Evolutionary conservation across 306 rosid genomes (phyloP), one percentile per base, ranked within the genome.

Genomic region (Castanea sativa): DNA sequence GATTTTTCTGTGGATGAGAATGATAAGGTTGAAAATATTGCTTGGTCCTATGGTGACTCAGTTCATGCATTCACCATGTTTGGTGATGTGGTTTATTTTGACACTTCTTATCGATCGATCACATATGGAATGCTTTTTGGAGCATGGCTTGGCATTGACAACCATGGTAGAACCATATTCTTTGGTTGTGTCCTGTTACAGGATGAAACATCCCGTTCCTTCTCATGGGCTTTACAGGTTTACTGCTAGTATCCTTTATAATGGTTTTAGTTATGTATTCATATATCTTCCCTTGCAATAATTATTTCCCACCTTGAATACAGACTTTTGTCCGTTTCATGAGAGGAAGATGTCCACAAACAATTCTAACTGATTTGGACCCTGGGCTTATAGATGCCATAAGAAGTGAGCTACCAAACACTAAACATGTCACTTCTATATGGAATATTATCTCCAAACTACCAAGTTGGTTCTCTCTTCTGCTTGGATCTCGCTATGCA

Each of bases 191-290:
- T 87, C 82, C 80, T 95, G 55, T 85, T 95, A 89, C 99, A 93
- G 89, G 99, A 95, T 75, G 99, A 95, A 83, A 90, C 94, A 23
- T 52, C 87, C 1, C 88, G 84, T 59, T 91, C 98, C 67, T 90
- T 90, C 87, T 84, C 96, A 1, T 95, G 99, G 99, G 99, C 99
- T 52, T 86, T 93, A 73, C 99, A 95, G 99, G 98, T 95, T 86
- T 72, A 70, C 81, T 72, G 74, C 84, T 84, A 59, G 55, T 85
- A 81, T 81, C 81, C 78, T 73, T 67, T 85, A 25, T 83, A 73
- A 64, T 55, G 79, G 81, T 85, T 87, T 84, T 85, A 58, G 69
- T 86, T 79, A 49, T 81, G 56, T 72, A 59, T 87, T 82, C 73
- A 35, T 81, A 41, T 77, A 69, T 81, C 45, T 68, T 79, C 65